A percentile compares a stretch with the other conserved stretches of the same genome.
Evolutionary conservation across 139 green algal genomes (phyloP).

Genomic region (Ulvella scutata): DNA sequence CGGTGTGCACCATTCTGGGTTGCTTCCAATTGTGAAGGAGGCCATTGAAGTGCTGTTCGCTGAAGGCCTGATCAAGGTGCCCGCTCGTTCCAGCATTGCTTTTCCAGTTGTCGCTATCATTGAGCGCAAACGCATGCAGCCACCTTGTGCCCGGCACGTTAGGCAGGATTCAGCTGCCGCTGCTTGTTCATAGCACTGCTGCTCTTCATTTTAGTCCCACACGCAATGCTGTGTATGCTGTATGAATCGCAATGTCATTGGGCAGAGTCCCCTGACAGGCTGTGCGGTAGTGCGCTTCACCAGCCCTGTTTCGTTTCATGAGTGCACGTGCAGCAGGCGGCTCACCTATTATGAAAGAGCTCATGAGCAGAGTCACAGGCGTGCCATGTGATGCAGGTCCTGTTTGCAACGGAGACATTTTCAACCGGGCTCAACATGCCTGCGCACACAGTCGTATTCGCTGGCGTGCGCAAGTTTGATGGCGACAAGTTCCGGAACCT

Average conservation of each 20-base stretch:
- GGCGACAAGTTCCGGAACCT: slow-evolving; percentile 39
- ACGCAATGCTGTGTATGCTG: no score
- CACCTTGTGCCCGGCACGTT: no score
- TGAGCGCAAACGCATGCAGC: background rate
- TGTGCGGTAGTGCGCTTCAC: no score
- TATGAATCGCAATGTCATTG: no score
- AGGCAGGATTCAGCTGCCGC: background rate
- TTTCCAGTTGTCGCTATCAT: background rate
- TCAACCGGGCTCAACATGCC: slow-evolving; percentile 78
- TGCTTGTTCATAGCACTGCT: background rate
- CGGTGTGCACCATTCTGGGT: slow-evolving; percentile 78
- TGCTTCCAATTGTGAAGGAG: slow-evolving; percentile 57
- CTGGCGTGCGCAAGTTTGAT: slow-evolving; percentile 57
- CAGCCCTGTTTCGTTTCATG: no score
- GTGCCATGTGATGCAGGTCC: slow-evolving; percentile 15
- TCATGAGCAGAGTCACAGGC: no score
- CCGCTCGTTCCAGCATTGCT: background rate
- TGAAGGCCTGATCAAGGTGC: slow-evolving; percentile 51
- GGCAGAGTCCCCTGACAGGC: no score
- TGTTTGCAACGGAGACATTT: slow-evolving; percentile 80
- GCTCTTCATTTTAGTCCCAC: background rate
- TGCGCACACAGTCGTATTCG: slow-evolving; percentile 66
- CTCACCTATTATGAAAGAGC: no score
- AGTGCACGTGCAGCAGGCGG: no score
- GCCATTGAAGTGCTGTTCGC: slow-evolving; percentile 71